Base-by-base conservation (phyloP, 2,329 filamentous ascomycete genomes). In the Clonostachys solani region DNA sequence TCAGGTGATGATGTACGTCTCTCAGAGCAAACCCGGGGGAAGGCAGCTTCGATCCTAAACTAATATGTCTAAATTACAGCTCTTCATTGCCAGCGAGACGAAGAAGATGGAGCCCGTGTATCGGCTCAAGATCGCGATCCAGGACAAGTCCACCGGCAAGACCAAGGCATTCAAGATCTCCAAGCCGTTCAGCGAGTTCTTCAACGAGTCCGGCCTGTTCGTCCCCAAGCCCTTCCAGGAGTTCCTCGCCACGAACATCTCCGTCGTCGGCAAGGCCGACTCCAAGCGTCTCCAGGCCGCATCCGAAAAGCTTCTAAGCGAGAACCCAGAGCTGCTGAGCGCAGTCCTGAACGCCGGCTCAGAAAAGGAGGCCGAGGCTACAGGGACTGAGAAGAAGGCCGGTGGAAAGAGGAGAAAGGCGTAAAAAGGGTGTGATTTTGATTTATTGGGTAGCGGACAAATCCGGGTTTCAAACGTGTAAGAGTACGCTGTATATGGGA, bases 41-140 rank as follows among this genome's bases (percentile, higher is more conserved):
- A n/a, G n/a, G n/a, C 23, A 29, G 23, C 23, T 7, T 29, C 23
- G 23, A 29, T 9, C 8, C 3, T 29, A 6, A 6, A 29, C 23
- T 29, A 29, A 29, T 9, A 2, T n/a, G 12, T n/a, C 40, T 29
- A 17, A 19, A 35, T 10, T 3, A 16, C 53, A 94, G 86, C 78
- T 96, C 61, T 80, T 80, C 15, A 84, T 97, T 55, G 74, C 79
- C 3, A 89, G 84, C 37, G 80, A 78, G 2, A 83, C 82, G 1
- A 85, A 87, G 60, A 96, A 96, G 65, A 82, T 92, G 67, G 17
- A 85, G 37, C 89, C 91, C 1, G 78, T 83, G 41, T 99, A 99
- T 73, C 79, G 87, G 60, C 71, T 96, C 50, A 82, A 78, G 40
- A 75, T 96, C 45, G 77, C 74, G 42, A 68, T 82, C 47, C 73